phyloP scores from a whole-genome alignment of 2,329 filamentous ascomycete species.

The Albifimbria verrucaria region DNA sequence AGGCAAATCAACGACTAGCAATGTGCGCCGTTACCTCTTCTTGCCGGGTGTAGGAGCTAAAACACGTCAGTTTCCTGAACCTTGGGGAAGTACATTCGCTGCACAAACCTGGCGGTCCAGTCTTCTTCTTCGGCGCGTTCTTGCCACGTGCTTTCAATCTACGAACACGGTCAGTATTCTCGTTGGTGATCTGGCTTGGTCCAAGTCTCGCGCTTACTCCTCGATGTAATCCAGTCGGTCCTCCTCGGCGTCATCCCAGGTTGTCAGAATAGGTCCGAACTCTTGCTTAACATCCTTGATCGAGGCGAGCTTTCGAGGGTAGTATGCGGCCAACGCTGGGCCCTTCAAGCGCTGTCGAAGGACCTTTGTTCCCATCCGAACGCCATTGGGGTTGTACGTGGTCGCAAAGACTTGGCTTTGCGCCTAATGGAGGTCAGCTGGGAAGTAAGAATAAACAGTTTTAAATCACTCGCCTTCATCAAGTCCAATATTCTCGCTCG shows the following conservation, averaged over 20 bases:
- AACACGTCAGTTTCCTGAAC: slow-evolving; percentile 11
- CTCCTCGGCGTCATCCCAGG: slow-evolving; percentile 73
- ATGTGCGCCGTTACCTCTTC: slow-evolving; percentile 22
- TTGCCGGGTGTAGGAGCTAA: slow-evolving; percentile 24
- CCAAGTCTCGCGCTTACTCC: slow-evolving; percentile 43
- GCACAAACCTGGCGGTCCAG: slow-evolving; percentile 40
- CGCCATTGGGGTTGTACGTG: slow-evolving; percentile 80
- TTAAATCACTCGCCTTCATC: slow-evolving; percentile 80
- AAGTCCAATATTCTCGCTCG: slow-evolving; percentile 65
- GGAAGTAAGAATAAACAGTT: neutral
- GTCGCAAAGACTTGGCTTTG: slow-evolving; percentile 92
- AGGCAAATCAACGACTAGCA: too few relatives aligned
- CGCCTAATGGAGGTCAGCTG: slow-evolving; percentile 49
- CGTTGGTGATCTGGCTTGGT: too few relatives aligned
- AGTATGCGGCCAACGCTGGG: slow-evolving; percentile 81
- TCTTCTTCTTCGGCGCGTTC: slow-evolving; percentile 86
- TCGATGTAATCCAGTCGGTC: slow-evolving; percentile 74
- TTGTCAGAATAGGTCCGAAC: slow-evolving; percentile 63
- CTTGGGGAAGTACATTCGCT: too few relatives aligned
- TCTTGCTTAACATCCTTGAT: slow-evolving; percentile 70
- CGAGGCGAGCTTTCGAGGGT: slow-evolving; percentile 71
- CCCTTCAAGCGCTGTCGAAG: slow-evolving; percentile 84
- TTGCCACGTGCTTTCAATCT: slow-evolving; percentile 80
- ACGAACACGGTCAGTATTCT: slow-evolving; percentile 25
- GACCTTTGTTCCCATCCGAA: slow-evolving; percentile 87